Conservation (phyloP, 345 rosid species). For the Gossypium turneri region DNA sequence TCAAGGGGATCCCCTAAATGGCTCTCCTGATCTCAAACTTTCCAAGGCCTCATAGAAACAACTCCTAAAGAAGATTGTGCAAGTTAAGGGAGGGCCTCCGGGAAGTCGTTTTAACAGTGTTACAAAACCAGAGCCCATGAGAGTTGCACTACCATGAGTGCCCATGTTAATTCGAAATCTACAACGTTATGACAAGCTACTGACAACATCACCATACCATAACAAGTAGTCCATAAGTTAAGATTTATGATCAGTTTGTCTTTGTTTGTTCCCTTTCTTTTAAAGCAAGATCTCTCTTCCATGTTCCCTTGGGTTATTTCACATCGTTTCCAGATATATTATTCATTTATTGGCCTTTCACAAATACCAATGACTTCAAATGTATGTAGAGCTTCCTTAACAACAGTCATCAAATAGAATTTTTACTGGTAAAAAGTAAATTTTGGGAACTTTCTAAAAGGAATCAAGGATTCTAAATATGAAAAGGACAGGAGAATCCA, state of each 20-base stretch:
- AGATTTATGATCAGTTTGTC: too few relatives aligned
- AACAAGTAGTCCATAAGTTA: too few relatives aligned
- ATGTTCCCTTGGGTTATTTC: neutral
- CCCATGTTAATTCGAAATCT: neutral
- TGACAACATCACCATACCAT: too few relatives aligned
- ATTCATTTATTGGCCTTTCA: neutral
- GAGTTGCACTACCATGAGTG: neutral
- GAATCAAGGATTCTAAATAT: slow-evolving; percentile 11
- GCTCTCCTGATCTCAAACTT: neutral
- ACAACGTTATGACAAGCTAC: neutral
- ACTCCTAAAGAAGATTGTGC: neutral
- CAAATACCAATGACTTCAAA: neutral
- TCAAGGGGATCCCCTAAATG: neutral
- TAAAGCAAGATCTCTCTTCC: neutral
- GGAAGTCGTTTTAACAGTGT: neutral
- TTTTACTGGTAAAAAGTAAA: neutral
- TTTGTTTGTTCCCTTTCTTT: too few relatives aligned
- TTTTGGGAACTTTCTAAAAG: neutral
- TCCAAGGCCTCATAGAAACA: neutral
- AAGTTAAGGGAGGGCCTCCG: neutral
- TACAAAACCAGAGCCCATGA: neutral
- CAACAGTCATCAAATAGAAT: neutral
- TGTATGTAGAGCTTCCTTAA: slow-evolving; percentile 12
- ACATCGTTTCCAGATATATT: neutral
- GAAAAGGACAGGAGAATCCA: neutral